Evolutionary conservation across 768 basidiomycete genomes (phyloP).

Genomic region (Rossbeevera mucosa): DNA sequence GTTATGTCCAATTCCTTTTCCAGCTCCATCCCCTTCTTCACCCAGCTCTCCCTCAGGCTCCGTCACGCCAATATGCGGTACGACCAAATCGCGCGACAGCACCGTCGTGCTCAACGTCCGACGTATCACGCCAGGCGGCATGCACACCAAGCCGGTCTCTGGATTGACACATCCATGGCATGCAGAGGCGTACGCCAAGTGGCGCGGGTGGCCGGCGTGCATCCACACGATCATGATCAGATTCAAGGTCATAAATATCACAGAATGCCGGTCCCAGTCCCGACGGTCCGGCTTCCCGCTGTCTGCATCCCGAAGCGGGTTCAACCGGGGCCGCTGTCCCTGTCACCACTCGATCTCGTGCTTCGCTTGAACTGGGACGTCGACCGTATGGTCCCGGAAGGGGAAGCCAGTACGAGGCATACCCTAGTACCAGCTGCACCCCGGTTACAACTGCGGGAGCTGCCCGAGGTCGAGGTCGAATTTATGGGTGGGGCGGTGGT

Average conservation of each 20-base stretch:
- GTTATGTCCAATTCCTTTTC: slow-evolving; percentile 11
- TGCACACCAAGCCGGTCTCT: slow-evolving; percentile 42
- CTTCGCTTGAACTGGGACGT: background rate
- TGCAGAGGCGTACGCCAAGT: background rate
- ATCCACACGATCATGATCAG: background rate
- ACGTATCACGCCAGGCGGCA: slow-evolving; percentile 47
- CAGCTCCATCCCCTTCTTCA: slow-evolving; percentile 19
- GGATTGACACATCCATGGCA: slow-evolving; percentile 41
- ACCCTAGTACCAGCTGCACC: slow-evolving; percentile 23
- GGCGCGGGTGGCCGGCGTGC: background rate
- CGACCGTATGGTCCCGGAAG: slow-evolving; percentile 1
- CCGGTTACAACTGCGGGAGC: slow-evolving; percentile 10
- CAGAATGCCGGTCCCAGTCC: background rate
- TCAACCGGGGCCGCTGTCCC: background rate
- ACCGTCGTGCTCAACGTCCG: slow-evolving; percentile 33
- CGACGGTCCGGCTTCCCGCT: background rate
- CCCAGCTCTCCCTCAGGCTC: slow-evolving; percentile 39
- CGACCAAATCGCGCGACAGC: slow-evolving; percentile 33
- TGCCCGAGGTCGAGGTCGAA: slow-evolving; percentile 16
- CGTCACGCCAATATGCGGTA: slow-evolving; percentile 42
- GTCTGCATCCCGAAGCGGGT: background rate
- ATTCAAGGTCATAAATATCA: background rate
- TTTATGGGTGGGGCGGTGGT: background rate
- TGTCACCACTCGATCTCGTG: slow-evolving; percentile 7
- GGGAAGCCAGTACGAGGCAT: background rate